Conservation (phyloP, 2,329 filamentous ascomycete species). For the Amauroascus niger region DNA sequence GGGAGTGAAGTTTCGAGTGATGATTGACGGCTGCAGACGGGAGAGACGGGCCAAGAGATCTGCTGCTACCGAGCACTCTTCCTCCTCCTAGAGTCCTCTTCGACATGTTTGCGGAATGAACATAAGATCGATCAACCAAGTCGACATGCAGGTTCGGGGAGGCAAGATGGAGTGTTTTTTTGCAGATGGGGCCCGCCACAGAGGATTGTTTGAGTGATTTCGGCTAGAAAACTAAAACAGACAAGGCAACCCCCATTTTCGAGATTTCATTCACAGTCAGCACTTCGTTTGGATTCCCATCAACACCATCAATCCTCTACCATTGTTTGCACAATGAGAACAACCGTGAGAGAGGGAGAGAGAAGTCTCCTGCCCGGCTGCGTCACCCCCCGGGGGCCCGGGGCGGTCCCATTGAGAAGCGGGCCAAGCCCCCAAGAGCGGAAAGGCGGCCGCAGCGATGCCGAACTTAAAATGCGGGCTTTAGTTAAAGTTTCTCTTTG, state of each 20-base stretch:
- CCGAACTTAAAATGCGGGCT: background rate
- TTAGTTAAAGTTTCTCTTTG: background rate
- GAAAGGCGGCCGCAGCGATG: conserved; percentile 1
- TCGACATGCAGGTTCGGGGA: background rate
- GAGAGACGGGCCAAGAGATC: conserved; percentile 60
- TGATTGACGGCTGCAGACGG: conserved; percentile 34
- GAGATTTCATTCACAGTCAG: no score
- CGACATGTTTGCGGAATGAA: conserved; percentile 51
- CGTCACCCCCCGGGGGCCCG: no score
- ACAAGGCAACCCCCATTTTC: conserved; percentile 1
- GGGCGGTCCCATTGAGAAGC: no score
- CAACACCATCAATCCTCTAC: no score
- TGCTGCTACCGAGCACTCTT: conserved; percentile 78
- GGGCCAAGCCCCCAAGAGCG: background rate
- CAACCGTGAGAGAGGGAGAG: no score
- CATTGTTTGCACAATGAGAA: no score
- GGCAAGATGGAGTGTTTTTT: no score
- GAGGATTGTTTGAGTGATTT: no score
- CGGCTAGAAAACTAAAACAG: no score
- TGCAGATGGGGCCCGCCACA: no score
- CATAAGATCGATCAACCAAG: no score
- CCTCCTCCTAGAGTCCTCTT: conserved; percentile 83
- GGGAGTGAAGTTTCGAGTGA: conserved; percentile 43
- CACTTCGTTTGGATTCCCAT: no score
- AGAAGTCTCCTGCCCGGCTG: background rate